Base-by-base conservation (phyloP, 805 yeast species). In the Candida nanaspora region DNA sequence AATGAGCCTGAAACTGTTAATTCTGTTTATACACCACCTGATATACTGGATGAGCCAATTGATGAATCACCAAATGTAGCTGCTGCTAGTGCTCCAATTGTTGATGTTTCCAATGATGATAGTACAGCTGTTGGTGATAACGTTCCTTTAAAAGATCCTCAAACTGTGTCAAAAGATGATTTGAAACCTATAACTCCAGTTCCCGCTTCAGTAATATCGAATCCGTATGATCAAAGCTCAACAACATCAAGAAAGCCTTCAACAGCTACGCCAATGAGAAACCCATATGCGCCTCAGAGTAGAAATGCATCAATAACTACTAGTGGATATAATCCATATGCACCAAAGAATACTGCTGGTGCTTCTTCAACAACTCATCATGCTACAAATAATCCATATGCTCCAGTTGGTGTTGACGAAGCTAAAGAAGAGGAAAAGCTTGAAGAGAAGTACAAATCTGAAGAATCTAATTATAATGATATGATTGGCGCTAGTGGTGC, bases 331-430 rank as follows among this genome's bases (percentile, higher is more conserved):
- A 35, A 35, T 19, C 38, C 38, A 19, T 35, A 35, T 35, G 38
- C 38, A 26, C 38, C 37, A 34, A 22, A 23, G 9, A 3, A n/a
- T 6, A 15, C 16, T 9, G 4, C 5, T 6, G 11, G 3, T 20
- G 32, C 33, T 20, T 19, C n/a, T n/a, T n/a, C n/a, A n/a, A n/a
- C n/a, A n/a, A n/a, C 41, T 27, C 20, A 39, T n/a, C 39, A 42
- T 9, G 48, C 47, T 9, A 41, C 43, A 35, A 50, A 52, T 35
- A 50, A 52, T 38, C 56, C 58, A 3, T 53, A 52, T 40, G 52
- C 55, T 16, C 26, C 35, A 21, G 23, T 18, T 15, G 23, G 23
- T 19, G 15, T 15, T 8, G 20, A 11, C 7, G 19, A 16, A 32
- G 8, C 23, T 4, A 23, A 33, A 21, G 23, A 32, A 14, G 35